These are phyloP conservation scores for Plasmodium vivax DNA, from an alignment of 169 alveolate genomes.

Conservation along the genomic window DNA sequence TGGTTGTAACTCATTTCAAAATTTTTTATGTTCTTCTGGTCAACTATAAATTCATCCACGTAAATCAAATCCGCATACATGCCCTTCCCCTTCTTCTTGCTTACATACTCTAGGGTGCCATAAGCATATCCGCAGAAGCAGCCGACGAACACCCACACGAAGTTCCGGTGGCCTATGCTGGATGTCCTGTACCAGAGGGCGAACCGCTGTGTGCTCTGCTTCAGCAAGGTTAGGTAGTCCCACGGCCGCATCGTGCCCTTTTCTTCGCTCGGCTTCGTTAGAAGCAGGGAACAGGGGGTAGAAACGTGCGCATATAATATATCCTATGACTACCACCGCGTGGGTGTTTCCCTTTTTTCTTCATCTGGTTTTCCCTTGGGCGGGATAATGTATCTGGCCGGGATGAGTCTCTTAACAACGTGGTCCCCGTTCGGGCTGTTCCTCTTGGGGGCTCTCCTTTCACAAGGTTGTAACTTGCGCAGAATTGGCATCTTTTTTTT, in stretches of 20 bases:
- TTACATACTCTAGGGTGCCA: conserved; percentile 69
- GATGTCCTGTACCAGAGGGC: conserved; percentile 77
- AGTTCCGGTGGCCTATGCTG: conserved; percentile 82
- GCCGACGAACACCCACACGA: conserved; percentile 81
- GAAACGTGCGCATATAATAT: too few species aligned
- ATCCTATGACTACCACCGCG: neutral
- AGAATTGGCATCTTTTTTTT: neutral
- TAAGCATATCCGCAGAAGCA: conserved; percentile 79
- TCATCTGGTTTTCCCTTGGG: neutral
- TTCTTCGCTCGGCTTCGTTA: neutral
- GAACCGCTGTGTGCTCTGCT: conserved; percentile 56
- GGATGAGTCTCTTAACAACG: neutral
- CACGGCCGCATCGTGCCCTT: neutral
- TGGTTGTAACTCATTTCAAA: conserved; percentile 81
- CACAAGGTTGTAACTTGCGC: neutral
- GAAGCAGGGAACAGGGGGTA: neutral
- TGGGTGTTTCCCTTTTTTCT: neutral
- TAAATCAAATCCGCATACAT: conserved; percentile 80
- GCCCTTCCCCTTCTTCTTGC: conserved; percentile 79
- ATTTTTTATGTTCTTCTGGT: conserved; percentile 33
- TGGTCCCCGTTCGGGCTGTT: neutral
- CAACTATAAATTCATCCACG: conserved; percentile 77
- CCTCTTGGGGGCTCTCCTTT: neutral
- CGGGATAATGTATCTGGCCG: neutral
- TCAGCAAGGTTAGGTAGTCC: conserved; percentile 23